These are phyloP conservation scores for Xerocomellus dryophilus DNA, from an alignment of 768 basidiomycete genomes.

Conservation along the genomic window DNA sequence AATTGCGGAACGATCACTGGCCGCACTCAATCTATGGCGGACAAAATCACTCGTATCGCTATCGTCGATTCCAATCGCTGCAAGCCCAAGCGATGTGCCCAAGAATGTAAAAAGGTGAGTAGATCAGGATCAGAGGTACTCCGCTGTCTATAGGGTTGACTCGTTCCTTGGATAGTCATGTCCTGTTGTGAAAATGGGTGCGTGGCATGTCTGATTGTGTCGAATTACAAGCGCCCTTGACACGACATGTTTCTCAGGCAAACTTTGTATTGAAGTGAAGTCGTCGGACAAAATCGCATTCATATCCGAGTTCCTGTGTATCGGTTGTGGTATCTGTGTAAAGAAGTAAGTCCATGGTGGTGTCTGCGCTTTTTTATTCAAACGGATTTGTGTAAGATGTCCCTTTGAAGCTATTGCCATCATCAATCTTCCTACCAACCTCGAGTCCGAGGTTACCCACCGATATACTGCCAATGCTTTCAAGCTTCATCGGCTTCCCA, in stretches of 20 bases:
- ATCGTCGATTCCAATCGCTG: slow-evolving; percentile 90
- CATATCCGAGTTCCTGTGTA: slow-evolving; percentile 98
- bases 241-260: slow-evolving; percentile 50
- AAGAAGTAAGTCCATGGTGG: slow-evolving; percentile 73
- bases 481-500: slow-evolving; percentile 97
- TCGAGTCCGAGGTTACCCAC: slow-evolving; percentile 95
- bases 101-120: slow-evolving; percentile 93
- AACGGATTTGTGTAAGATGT: slow-evolving; percentile 55
- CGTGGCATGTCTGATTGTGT: slow-evolving; percentile 19
- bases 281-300: slow-evolving; percentile 95
- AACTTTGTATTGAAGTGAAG: slow-evolving; percentile 98
- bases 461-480: slow-evolving; percentile 98
- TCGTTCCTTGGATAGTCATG: slow-evolving; percentile 57
- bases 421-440: slow-evolving; percentile 97
- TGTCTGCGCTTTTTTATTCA: slow-evolving; percentile 1
- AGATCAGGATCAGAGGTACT: slow-evolving; percentile 4
- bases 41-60: slow-evolving; percentile 97
- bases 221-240: not conserved
- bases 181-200: slow-evolving; percentile 97
- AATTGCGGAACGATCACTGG: not conserved
- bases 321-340: slow-evolving; percentile 99
- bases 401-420: slow-evolving; percentile 99
- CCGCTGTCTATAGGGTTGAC: slow-evolving; percentile 9
- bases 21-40: slow-evolving; percentile 53
- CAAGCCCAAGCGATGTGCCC: slow-evolving; percentile 95